These are phyloP conservation scores for Pseudogymnoascus pannorum DNA, from an alignment of 2,329 filamentous ascomycete genomes.

Conservation along the genomic window DNA sequence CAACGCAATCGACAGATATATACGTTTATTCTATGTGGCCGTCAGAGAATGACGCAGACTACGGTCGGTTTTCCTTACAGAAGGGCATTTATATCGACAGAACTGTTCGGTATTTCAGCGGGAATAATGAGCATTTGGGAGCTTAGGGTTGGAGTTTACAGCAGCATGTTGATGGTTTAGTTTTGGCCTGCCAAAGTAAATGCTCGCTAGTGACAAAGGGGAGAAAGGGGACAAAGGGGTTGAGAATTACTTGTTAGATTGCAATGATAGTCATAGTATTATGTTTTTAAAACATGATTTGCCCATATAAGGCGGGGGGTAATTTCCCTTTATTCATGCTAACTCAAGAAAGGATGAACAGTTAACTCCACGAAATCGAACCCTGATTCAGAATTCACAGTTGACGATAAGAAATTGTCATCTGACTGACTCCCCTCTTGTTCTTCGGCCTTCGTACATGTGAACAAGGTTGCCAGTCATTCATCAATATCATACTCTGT, in stretches of 20 bases:
- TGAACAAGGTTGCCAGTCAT: background rate
- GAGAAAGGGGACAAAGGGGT: background rate
- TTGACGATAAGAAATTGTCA: background rate
- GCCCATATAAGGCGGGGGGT: background rate
- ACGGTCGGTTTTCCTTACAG: background rate
- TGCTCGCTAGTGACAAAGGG: background rate
- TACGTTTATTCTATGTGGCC: background rate
- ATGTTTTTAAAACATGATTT: background rate
- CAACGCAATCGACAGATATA: background rate
- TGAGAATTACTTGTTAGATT: background rate
- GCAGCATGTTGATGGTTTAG: background rate
- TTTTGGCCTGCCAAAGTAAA: background rate
- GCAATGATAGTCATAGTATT: background rate
- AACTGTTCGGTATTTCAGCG: background rate
- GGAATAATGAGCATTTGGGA: no score
- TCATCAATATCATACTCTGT: background rate
- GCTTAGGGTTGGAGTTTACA: background rate
- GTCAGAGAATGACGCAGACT: background rate
- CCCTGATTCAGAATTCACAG: background rate
- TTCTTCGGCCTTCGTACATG: background rate
- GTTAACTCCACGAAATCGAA: background rate
- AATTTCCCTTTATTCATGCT: slow-evolving; percentile 3
- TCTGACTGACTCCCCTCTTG: background rate
- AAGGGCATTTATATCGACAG: background rate
- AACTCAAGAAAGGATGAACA: background rate